These are phyloP conservation scores for Ophiostoma perfectum DNA, from an alignment of 2,329 filamentous ascomycete genomes.

Conservation along the genomic window DNA sequence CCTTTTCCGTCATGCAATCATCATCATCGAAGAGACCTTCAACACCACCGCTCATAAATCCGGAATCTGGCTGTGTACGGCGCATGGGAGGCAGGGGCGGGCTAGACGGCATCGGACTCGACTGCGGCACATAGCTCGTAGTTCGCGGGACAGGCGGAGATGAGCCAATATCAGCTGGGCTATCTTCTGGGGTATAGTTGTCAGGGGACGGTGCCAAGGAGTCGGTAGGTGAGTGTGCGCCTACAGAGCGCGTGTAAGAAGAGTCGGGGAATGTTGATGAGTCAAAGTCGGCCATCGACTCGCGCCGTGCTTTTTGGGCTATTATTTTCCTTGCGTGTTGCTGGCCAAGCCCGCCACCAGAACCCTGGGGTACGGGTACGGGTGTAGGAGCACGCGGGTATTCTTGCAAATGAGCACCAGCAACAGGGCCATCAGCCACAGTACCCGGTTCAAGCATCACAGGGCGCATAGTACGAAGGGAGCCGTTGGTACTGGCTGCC, in stretches of 20 bases:
- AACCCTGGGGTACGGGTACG: conserved; percentile 60
- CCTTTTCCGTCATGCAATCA: conserved; percentile 31
- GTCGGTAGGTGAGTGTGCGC: conserved; percentile 51
- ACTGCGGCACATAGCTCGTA: conserved; percentile 45
- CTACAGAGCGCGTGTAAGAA: conserved; percentile 39
- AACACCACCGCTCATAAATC: conserved; percentile 75
- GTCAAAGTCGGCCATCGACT: conserved; percentile 44
- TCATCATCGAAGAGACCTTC: conserved; percentile 65
- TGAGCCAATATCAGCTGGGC: conserved; percentile 77
- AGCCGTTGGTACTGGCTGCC: conserved; percentile 85
- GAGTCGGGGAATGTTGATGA: conserved; percentile 28
- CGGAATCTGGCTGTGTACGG: conserved; percentile 62
- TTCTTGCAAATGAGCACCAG: conserved; percentile 58
- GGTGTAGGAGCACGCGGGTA: conserved; percentile 73
- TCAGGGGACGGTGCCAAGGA: conserved; percentile 49
- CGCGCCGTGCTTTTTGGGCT: conserved; percentile 49
- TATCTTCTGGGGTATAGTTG: conserved; percentile 54
- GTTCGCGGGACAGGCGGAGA: conserved; percentile 76
- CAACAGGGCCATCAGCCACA: conserved; percentile 33
- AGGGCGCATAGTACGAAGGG: conserved; percentile 77
- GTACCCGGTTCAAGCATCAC: conserved; percentile 44
- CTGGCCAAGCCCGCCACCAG: conserved; percentile 30
- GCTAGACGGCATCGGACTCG: conserved; percentile 69
- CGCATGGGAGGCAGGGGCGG: conserved; percentile 65
- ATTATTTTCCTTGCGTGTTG: conserved; percentile 33